Base-by-base conservation (phyloP, 768 basidiomycete species). In the Calocybe cyanea region DNA sequence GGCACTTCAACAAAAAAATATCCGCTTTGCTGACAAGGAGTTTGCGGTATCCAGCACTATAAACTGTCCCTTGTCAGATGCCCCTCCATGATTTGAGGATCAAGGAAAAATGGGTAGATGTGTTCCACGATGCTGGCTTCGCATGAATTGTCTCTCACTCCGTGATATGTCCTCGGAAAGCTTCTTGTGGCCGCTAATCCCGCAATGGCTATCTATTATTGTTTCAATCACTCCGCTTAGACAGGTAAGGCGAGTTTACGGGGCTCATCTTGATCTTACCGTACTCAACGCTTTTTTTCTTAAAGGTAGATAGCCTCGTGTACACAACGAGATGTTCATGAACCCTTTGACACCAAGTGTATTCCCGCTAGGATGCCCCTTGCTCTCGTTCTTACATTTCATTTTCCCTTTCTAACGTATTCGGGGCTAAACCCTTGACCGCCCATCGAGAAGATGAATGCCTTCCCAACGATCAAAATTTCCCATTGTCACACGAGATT, bases 401-500 rank as follows among this genome's bases (percentile, higher is more conserved):
- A 28, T 28, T 28, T 28, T 28, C 25, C 6, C 11, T 6, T 11
- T 11, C 25, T 6, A 28, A 6, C 11, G 5, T 28, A 28, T 28
- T 28, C 25, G 25, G 25, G 25, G 28, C 10, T 17, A 38, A 32
- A 19, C 21, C 32, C 13, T 11, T 33, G 43, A 13, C 18, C 34
- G 19, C 25, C 33, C 21, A 21, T 42, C 30, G 35, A 48, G 40
- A 42, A 42, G 5, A 6, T 11, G 46, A 21, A 7, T 15, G 20
- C 18, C 47, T 23, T 7, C 38, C 37, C 37, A 24, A 31, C 38
- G 18, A 38, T 38, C 44, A 45, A 15, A 36, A 38, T 13, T 31
- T 38, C 25, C 37, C 44, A 38, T 38, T 19, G 44, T 45, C 44
- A 45, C 35, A 32, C n/a, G n/a, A 32, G n/a, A 2, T 21, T 17